These are phyloP conservation scores for Pseudohyphozyma bogoriensis DNA, from an alignment of 768 basidiomycete species.

Conservation along the genomic window DNA sequence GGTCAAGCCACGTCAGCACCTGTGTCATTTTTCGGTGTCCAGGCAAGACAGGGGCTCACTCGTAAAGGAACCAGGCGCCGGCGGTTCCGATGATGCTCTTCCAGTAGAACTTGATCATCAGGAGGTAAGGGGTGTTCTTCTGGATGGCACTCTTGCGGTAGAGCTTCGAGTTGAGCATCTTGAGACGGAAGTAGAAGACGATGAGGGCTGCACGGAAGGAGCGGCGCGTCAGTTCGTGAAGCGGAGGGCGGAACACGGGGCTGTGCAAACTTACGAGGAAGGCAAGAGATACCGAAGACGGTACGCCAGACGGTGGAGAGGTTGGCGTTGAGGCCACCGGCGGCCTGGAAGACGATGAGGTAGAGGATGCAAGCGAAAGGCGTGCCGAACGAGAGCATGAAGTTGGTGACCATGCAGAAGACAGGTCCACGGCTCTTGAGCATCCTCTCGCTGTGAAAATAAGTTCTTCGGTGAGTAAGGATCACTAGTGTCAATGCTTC, in stretches of 20 bases:
- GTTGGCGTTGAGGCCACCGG: conserved; percentile 48
- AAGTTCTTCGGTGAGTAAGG: neutral
- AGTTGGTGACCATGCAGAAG: conserved; percentile 54
- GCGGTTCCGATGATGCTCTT: conserved; percentile 58
- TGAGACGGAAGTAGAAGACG: conserved; percentile 61
- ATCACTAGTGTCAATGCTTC: neutral
- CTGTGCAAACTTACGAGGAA: too few species aligned
- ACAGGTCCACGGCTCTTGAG: conserved; percentile 54
- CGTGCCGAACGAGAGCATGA: conserved; percentile 50
- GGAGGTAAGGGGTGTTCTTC: conserved; percentile 48
- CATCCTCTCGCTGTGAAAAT: conserved; percentile 45
- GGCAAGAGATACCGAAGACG: conserved; percentile 15
- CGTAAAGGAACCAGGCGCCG: conserved; percentile 49
- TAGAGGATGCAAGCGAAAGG: conserved; percentile 58
- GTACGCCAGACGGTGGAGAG: conserved; percentile 55
- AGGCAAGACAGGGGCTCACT: neutral
- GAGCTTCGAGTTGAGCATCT: conserved; percentile 57
- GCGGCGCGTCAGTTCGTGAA: conserved; percentile 51
- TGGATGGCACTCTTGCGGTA: conserved; percentile 28
- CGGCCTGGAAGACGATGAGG: conserved; percentile 57
- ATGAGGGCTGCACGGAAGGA: conserved; percentile 56
- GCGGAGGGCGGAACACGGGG: conserved; percentile 22
- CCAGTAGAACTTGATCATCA: conserved; percentile 56
- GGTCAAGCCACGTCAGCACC: conserved; percentile 41
- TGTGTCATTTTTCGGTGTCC: too few species aligned